phyloP scores from a whole-genome alignment of 345 rosid species.

The Orychophragmus violaceus region DNA sequence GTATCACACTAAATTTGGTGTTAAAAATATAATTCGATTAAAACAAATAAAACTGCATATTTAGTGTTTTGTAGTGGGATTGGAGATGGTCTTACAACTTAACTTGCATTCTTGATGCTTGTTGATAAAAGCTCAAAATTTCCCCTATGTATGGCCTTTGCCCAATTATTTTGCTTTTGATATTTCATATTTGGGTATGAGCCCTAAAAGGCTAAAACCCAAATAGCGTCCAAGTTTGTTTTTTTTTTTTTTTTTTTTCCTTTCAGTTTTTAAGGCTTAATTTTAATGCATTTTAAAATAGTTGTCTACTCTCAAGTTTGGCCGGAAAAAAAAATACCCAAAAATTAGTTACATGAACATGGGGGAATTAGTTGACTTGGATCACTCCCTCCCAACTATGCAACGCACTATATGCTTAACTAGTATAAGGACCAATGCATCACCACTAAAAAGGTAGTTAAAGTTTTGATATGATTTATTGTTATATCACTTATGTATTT shows the following conservation, averaged over 20 bases:
- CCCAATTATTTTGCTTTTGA: not conserved
- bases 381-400: not conserved
- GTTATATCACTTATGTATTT: not conserved
- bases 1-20: too few species aligned
- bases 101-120: not conserved
- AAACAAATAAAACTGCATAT: too few species aligned
- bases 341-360: not conserved
- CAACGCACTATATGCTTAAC: not conserved
- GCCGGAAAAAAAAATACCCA: too few species aligned
- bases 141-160: too few species aligned
- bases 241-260: not conserved
- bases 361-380: not conserved
- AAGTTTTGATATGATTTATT: constrained; percentile 18
- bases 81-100: too few species aligned
- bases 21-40: too few species aligned
- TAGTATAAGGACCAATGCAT: constrained; percentile 15
- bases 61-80: too few species aligned
- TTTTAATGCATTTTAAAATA: too few species aligned
- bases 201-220: not conserved
- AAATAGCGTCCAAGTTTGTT: not conserved
- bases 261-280: too few species aligned
- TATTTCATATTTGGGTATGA: not conserved
- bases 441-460: constrained; percentile 15
- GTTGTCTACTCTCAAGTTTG: too few species aligned
- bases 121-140: not conserved